Percentiles rank a stretch among this genome's conserved stretches.
phyloP scores from a whole-genome alignment of 1,284 basidiomycete genomes.

The Ceratobasidium sp. region DNA sequence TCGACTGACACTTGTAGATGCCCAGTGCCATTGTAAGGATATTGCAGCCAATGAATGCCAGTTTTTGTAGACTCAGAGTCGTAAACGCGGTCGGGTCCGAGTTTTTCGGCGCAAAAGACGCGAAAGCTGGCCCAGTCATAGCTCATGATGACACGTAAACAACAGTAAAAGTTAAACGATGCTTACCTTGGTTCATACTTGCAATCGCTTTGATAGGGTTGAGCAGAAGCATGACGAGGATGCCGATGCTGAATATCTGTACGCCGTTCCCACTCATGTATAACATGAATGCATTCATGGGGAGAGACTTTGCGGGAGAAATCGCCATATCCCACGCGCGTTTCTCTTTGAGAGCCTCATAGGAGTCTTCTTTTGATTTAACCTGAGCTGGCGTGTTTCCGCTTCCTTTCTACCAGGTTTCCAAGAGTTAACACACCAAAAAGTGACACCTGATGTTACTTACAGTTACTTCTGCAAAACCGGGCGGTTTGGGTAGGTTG shows the following conservation, averaged over 20 bases:
- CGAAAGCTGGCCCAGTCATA: conserved; percentile 44
- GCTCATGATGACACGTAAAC: neutral
- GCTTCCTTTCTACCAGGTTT: conserved; percentile 43
- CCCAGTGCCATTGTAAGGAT: conserved; percentile 80
- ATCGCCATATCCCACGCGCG: conserved; percentile 90
- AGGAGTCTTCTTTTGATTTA: conserved; percentile 43
- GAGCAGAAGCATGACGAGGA: conserved; percentile 88
- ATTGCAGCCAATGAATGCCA: conserved; percentile 76
- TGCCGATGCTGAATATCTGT: conserved; percentile 94
- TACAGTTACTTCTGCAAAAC: conserved; percentile 59
- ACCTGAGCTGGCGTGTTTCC: conserved; percentile 11
- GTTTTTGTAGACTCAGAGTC: conserved; percentile 57
- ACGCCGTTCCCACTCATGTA: conserved; percentile 95
- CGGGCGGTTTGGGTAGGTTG: conserved; percentile 69
- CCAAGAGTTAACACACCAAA: too few relatives aligned
- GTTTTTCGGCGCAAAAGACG: conserved; percentile 56
- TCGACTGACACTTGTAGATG: conserved; percentile 88
- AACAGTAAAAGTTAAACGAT: neutral
- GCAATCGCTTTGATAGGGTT: conserved; percentile 82
- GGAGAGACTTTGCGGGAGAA: conserved; percentile 84
- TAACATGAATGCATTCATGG: conserved; percentile 95
- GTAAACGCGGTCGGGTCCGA: conserved; percentile 56
- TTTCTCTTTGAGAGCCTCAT: conserved; percentile 76
- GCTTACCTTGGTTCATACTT: conserved; percentile 77
- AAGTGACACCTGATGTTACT: too few relatives aligned